A percentile compares a stretch with the other conserved stretches of the same genome.
These are phyloP conservation scores for Mortierella sp. DNA, from an alignment of 371 early-diverging fungal species.

Conservation along the genomic window DNA sequence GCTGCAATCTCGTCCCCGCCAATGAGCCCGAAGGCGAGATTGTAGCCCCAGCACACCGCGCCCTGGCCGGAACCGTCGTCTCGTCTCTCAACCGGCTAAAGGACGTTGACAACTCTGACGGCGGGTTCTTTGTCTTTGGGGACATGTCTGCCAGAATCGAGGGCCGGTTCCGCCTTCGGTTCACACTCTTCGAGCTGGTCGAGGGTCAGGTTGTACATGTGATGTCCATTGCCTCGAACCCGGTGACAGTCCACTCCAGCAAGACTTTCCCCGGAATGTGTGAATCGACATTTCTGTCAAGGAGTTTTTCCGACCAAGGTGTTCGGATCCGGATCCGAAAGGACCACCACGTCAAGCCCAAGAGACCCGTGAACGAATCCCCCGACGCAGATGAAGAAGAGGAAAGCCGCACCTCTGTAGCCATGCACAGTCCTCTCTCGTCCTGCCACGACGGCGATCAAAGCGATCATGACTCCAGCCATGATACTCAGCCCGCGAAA, in stretches of 20 bases:
- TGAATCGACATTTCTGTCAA: constrained; percentile 90
- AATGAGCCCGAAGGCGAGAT: constrained; percentile 33
- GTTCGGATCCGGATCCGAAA: constrained; percentile 92
- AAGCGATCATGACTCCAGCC: constrained; percentile 21
- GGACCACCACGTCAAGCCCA: constrained; percentile 57
- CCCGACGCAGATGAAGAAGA: constrained; percentile 9
- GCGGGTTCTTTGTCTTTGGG: constrained; percentile 97
- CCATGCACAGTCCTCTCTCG: constrained; percentile 24
- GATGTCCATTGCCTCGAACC: constrained; percentile 79
- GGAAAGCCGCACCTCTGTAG: neutral
- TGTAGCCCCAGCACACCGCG: constrained; percentile 40
- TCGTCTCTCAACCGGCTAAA: constrained; percentile 90
- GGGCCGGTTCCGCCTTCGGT: constrained; percentile 89
- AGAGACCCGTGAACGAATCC: constrained; percentile 1
- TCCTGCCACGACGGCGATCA: constrained; percentile 27
- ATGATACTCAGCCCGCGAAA: constrained; percentile 2
- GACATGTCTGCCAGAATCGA: constrained; percentile 94
- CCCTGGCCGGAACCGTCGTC: constrained; percentile 83
- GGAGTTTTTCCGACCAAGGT: constrained; percentile 95
- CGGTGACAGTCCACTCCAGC: constrained; percentile 90
- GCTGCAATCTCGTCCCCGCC: constrained; percentile 57
- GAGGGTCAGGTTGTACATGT: constrained; percentile 84
- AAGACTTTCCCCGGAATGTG: constrained; percentile 95
- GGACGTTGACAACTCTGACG: constrained; percentile 86
- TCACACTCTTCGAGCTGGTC: constrained; percentile 89